phyloP scores from a whole-genome alignment of 768 basidiomycete genomes.

The Trametes meyenii region DNA sequence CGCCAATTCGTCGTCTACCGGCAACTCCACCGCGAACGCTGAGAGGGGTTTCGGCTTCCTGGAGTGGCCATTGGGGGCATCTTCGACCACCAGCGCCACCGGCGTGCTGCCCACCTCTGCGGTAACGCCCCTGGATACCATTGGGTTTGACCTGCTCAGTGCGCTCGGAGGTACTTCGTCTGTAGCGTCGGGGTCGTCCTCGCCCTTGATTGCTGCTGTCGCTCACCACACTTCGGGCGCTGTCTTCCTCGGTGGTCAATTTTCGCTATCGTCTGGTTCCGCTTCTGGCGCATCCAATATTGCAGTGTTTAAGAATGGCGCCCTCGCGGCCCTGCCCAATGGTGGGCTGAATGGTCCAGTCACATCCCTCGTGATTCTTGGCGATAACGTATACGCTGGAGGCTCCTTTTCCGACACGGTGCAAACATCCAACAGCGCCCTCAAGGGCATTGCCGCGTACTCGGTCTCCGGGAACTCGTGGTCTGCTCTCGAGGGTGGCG shows the following conservation, averaged over 20 bases:
- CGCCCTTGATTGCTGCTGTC: constrained; percentile 52
- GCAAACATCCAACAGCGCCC: constrained; percentile 51
- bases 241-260: constrained; percentile 78
- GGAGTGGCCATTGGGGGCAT: constrained; percentile 72
- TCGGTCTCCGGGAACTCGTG: constrained; percentile 67
- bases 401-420: constrained; percentile 81
- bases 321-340: constrained; percentile 52
- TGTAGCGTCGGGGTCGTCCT: constrained; percentile 38
- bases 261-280: constrained; percentile 59
- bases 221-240: constrained; percentile 66
- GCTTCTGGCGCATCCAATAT: constrained; percentile 70
- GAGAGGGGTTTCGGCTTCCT: constrained; percentile 79
- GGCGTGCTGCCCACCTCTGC: constrained; percentile 65
- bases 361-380: constrained; percentile 61
- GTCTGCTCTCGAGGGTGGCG: constrained; percentile 69
- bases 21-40: constrained; percentile 36
- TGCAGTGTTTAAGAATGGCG: constrained; percentile 65
- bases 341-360: constrained; percentile 85
- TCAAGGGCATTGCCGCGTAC: constrained; percentile 71
- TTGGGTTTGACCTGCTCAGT: constrained; percentile 63
- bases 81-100: constrained; percentile 57
- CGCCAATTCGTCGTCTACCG: constrained; percentile 32
- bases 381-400: constrained; percentile 78
- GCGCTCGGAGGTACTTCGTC: constrained; percentile 54
- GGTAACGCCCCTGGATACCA: constrained; percentile 64